Base-by-base conservation (phyloP, 371 early-diverging fungal genomes). In the Apophysomyces variabilis region DNA sequence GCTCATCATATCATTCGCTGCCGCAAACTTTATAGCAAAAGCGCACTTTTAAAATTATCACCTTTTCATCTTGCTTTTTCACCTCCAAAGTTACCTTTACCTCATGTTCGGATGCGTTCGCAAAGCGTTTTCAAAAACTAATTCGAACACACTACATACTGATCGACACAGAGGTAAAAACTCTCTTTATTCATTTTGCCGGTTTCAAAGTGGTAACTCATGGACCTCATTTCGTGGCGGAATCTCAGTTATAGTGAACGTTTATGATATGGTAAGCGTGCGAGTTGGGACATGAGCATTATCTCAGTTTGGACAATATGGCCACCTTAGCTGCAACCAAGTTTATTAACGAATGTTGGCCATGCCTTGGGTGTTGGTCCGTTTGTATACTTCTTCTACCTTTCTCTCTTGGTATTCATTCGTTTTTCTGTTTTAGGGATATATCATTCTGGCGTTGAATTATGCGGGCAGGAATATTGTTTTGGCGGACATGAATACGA, bases 401-500 rank as follows among this genome's bases (percentile, higher is more conserved):
- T 16, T 47, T 16, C 47, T 47, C 14, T 18, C 4, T 16, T 47
- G 18, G 41, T 60, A 41, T 13, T 13, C n/a, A 26, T 50, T 50
- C 41, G 12, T 47, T 43, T 35, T 41, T 21, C n/a, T 11, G 38
- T 8, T 32, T 37, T 38, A 88, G 88, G 89, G 7, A 84, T 89
- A 18, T 89, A 84, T 58, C 89, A 89, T 71, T 86, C 89, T 36
- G 87, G 89, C 1, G 78, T 87, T n/a, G 87, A 87, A 62, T 76
- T 89, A 56, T 74, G 81, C 60, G 87, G 82, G 9, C 75, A 80
- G 71, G 89, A 89, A 66, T 89, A 85, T 71, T 85, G 85, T 59
- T 89, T 87, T 76, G 89, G 87, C 47, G 89, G 89, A 12, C 87
- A 87, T 62, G 85, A 85, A 43, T 84, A 82, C 61, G 76, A 80